Evolutionary conservation across 371 early-diverging fungal genomes (phyloP), one percentile per base, ranked within the genome.

Genomic region (Haplosporangium sp.): DNA sequence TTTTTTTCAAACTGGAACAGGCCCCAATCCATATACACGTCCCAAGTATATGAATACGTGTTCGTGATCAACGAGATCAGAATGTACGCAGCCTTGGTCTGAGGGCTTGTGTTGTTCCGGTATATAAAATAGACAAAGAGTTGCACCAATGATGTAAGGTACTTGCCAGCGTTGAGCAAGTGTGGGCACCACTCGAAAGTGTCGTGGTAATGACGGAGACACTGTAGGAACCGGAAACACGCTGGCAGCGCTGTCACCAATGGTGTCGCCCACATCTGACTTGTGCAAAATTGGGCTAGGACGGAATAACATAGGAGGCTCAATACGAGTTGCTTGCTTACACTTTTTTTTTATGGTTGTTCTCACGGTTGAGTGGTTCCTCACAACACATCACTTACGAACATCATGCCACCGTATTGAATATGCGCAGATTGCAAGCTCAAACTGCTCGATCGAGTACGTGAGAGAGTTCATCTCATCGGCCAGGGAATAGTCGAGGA

Each of bases 1-100:
- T 82, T 74, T 52, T 86, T 86, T 43, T 86, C 74, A 37, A 74
- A 62, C 51, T 90, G 85, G 42, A 92, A 81, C 41, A 96, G 80
- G 1, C 95, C 93, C 96, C 96, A 96, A 83, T 96, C 96, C 91
- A 94, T 93, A 46, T 86, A 85, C 16, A 95, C 74, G 66, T 96
- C 96, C 96, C 96, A 96, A n/a, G 79, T 62, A n/a, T 86, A 88
- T 8, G 94, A 86, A 73, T 90, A 93, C 38, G 81, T 62, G 29
- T 92, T 88, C 50, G 89, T 87, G 57, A 89, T 58, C 6, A 87
- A 65, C 29, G 90, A 90, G 8, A 89, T 59, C 10, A 87, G 59
- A 13, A 92, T 81, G 87, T 87, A 93, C 3, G 50, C 67, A 2
- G 48, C 29, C 68, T 61, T 62, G 59, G 60, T 41, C 6, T 37